phyloP scores from a whole-genome alignment of 225 moss, liverwort and hornwort species.

The Polytrichum commune region DNA sequence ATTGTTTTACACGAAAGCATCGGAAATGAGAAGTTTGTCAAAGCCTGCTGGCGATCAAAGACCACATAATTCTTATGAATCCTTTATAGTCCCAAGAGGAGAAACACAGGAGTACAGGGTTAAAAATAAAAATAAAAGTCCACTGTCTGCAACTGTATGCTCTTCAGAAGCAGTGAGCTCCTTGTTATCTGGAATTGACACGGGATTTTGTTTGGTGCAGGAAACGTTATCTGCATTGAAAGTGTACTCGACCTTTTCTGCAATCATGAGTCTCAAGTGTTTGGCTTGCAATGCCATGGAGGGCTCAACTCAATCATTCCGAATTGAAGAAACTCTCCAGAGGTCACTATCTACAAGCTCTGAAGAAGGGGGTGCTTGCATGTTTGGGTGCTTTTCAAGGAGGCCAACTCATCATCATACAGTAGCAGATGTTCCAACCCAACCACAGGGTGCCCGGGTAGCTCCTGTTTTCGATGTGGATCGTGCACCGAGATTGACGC shows the following conservation, averaged over 20 bases:
- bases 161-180: too few relatives aligned
- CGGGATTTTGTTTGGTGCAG: too few relatives aligned
- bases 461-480: conserved; percentile 54
- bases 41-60: too few relatives aligned
- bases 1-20: too few relatives aligned
- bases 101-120: too few relatives aligned
- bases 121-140: too few relatives aligned
- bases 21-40: too few relatives aligned
- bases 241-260: background rate
- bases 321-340: conserved; percentile 41
- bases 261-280: conserved; percentile 46
- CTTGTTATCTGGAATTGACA: too few relatives aligned
- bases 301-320: conserved; percentile 44
- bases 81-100: too few relatives aligned
- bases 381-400: conserved; percentile 40
- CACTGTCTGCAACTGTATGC: too few relatives aligned
- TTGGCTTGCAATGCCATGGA: conserved; percentile 51
- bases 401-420: conserved; percentile 33
- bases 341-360: conserved; percentile 40
- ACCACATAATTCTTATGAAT: too few relatives aligned
- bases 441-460: conserved; percentile 33
- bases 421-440: conserved; percentile 20
- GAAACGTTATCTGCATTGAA: too few relatives aligned
- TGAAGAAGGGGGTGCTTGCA: conserved; percentile 45
- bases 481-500: conserved; percentile 74